Conservation (phyloP, 23 red algal species). For the Gracilaria caudata region DNA sequence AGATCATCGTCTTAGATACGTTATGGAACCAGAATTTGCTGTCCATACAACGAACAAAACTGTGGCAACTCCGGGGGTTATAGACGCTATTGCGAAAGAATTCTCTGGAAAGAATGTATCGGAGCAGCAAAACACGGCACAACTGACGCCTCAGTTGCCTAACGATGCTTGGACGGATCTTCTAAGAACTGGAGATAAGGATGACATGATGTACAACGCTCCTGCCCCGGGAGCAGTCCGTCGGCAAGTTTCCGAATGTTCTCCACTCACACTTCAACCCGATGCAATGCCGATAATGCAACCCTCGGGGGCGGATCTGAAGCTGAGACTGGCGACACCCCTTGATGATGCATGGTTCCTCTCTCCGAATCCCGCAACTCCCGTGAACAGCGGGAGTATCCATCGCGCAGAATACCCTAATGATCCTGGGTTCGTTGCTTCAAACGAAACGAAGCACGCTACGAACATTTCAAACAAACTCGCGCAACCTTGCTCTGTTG, state of each 20-base stretch:
- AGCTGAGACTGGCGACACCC: neutral
- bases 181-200: neutral
- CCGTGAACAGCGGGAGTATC: neutral
- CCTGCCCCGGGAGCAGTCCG: neutral
- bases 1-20: neutral
- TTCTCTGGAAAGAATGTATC: neutral
- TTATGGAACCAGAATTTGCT: neutral
- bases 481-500: neutral
- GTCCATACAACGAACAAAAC: neutral
- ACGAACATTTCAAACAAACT: neutral
- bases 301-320: neutral
- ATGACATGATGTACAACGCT: neutral
- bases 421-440: neutral
- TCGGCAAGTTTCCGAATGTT: neutral
- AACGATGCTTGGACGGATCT: conserved; percentile 13
- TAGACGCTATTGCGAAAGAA: neutral
- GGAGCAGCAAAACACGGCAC: neutral
- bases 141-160: neutral
- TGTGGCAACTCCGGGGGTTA: neutral
- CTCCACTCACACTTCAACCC: neutral
- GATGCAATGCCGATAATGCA: neutral
- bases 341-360: conserved; percentile 10
- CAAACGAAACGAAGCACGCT: neutral
- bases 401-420: neutral
- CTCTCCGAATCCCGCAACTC: neutral